phyloP scores from a whole-genome alignment of 139 green algal genomes.

The Closterium sp. region DNA sequence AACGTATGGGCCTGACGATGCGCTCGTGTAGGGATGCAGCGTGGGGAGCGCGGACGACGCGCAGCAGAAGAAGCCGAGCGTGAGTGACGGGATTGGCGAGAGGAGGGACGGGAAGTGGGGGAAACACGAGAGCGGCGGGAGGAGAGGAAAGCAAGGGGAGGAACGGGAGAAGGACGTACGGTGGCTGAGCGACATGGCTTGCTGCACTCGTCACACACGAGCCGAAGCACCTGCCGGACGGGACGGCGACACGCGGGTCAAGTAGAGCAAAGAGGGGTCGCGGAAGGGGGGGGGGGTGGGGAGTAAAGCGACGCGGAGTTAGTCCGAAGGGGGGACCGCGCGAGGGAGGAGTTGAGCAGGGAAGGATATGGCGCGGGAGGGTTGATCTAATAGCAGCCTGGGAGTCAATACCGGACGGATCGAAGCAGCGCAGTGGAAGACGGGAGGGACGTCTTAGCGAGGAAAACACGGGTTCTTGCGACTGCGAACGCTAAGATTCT shows the following conservation, averaged over 20 bases:
- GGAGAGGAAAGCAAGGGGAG: neutral
- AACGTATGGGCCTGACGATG: no score
- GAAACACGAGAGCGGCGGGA: neutral
- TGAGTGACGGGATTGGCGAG: neutral
- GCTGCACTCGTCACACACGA: conserved; percentile 71
- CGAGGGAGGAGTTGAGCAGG: neutral
- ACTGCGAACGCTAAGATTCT: neutral
- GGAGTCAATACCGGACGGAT: neutral
- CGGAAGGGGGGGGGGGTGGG: neutral
- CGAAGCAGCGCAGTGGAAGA: neutral
- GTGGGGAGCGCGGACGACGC: neutral
- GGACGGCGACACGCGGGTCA: neutral
- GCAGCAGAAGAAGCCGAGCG: neutral
- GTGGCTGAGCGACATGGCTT: conserved; percentile 76
- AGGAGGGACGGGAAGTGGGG: neutral
- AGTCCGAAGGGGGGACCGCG: neutral
- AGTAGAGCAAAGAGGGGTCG: neutral
- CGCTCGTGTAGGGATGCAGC: no score
- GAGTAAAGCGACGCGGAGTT: neutral
- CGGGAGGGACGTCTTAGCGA: neutral
- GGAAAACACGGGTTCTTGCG: neutral
- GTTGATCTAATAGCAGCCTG: neutral
- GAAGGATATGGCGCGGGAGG: neutral
- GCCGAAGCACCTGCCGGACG: conserved; percentile 51
- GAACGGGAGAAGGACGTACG: neutral